Base-by-base conservation (phyloP, 2,329 filamentous ascomycete genomes). In the Apiospora rasikravindrae region DNA sequence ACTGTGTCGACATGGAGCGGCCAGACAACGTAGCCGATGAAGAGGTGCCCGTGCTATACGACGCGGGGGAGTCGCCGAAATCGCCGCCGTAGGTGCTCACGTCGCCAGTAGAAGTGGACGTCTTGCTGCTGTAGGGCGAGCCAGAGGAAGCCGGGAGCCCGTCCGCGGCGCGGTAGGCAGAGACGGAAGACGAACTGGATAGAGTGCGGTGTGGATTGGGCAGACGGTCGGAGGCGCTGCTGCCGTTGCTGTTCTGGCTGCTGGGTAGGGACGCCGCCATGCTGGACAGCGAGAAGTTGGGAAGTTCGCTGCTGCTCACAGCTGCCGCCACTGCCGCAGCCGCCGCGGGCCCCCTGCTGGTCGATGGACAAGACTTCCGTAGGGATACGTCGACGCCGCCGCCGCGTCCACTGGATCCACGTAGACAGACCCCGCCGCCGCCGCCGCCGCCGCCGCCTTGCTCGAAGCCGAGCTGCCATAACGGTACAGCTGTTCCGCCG, bases 251-350 rank as follows among this genome's bases (percentile, higher is more conserved):
- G 53, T 37, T 77, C 77, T 0, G 84, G 57, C 57, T 64, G 51
- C 57, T 64, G 33, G 57, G 83, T 0, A 86, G 78, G 0, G 83
- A 83, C 0, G 84, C 82, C 7, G 83, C 83, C 71, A 85, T 83
- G 53, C 79, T 78, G 0, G 83, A 82, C n/a, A 85, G 78, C 8
- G 83, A 83, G 73, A 85, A 84, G 57, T 78, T 81, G 4, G 82
- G 77, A 8, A 80, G 76, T 14, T 84, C 83, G 51, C 77, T 77
- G 61, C 57, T 64, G 57, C 57, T 64, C 8, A n/a, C 29, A 0
- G 33, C 57, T 0, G 33, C 33, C 8, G 33, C 53, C 16, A 24
- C 57, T 0, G 77, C 77, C 1, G 71, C 70, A 1, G 77, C 77
- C 0, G 77, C 74, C 1, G 77, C 77, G 1, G 72, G 5, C 8